Conservation (phyloP, 2,329 filamentous ascomycete genomes). For the Colletotrichum sp. region DNA sequence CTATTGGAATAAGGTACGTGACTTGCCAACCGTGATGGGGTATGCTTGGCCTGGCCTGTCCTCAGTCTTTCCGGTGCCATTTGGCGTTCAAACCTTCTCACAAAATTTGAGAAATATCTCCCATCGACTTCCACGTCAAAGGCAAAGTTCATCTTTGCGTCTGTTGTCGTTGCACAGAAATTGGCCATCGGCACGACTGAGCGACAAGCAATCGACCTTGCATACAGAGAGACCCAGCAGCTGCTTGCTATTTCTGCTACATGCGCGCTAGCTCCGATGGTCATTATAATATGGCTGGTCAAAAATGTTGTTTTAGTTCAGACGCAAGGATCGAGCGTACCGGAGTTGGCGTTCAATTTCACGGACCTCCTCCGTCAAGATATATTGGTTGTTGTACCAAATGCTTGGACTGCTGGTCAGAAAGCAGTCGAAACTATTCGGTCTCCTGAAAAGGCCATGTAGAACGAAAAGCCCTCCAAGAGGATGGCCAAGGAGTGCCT, state of each 20-base stretch:
- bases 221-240: background rate
- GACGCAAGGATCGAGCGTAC: background rate
- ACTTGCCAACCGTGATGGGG: background rate
- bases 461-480: slow-evolving; percentile 54
- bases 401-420: slow-evolving; percentile 51
- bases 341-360: background rate
- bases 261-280: background rate
- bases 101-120: background rate
- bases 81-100: background rate
- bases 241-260: background rate
- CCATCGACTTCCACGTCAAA: background rate
- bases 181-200: background rate
- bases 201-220: background rate
- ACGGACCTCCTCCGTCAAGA: slow-evolving; percentile 35
- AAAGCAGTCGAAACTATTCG: slow-evolving; percentile 46
- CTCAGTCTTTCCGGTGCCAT: background rate
- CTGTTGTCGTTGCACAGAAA: background rate
- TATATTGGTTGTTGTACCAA: slow-evolving; percentile 50
- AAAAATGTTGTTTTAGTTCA: background rate
- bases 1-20: background rate
- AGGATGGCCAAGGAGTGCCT: slow-evolving; percentile 54
- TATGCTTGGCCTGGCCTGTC: background rate
- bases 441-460: slow-evolving; percentile 45
- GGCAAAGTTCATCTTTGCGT: background rate
- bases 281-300: background rate